A percentile compares a stretch with the other conserved stretches of the same genome.
These are phyloP conservation scores for Clonostachys rosea DNA, from an alignment of 2,329 filamentous ascomycete species.

Conservation along the genomic window DNA sequence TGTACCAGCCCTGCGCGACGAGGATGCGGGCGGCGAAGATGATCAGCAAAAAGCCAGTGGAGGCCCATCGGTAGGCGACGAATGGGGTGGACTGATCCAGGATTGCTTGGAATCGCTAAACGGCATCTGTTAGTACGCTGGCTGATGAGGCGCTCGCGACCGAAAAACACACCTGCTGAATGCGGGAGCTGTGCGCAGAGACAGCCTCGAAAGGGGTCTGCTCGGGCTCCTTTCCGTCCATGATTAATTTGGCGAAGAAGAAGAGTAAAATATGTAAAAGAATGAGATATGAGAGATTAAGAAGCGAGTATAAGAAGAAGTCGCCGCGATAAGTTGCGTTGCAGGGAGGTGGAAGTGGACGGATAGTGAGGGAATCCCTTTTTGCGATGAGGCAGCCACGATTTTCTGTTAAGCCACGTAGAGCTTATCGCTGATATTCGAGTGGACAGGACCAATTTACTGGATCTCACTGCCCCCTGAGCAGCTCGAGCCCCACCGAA, in stretches of 20 bases:
- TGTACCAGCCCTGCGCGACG: slow-evolving; percentile 96
- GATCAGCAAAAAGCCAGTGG: slow-evolving; percentile 70
- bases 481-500: too few relatives aligned
- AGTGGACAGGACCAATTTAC: too few relatives aligned
- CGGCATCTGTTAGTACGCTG: slow-evolving; percentile 7
- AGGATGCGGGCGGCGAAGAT: slow-evolving; percentile 89
- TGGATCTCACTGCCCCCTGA: too few relatives aligned
- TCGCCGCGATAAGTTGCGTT: too few relatives aligned
- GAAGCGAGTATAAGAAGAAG: too few relatives aligned
- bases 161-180: slow-evolving; percentile 60
- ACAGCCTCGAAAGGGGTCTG: slow-evolving; percentile 90
- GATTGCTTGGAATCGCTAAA: slow-evolving; percentile 86
- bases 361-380: too few relatives aligned
- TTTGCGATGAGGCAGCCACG: background rate
- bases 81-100: slow-evolving; percentile 92
- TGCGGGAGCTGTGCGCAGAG: slow-evolving; percentile 74
- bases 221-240: slow-evolving; percentile 86
- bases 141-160: slow-evolving; percentile 3
- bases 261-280: background rate
- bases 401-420: background rate
- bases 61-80: slow-evolving; percentile 84
- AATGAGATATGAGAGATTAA: background rate
- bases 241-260: slow-evolving; percentile 24
- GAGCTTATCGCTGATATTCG: too few relatives aligned
- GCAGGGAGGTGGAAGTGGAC: too few relatives aligned